These are phyloP conservation scores for Amaranthus palmeri DNA, from an alignment of 148 eudicot species.

Conservation along the genomic window DNA sequence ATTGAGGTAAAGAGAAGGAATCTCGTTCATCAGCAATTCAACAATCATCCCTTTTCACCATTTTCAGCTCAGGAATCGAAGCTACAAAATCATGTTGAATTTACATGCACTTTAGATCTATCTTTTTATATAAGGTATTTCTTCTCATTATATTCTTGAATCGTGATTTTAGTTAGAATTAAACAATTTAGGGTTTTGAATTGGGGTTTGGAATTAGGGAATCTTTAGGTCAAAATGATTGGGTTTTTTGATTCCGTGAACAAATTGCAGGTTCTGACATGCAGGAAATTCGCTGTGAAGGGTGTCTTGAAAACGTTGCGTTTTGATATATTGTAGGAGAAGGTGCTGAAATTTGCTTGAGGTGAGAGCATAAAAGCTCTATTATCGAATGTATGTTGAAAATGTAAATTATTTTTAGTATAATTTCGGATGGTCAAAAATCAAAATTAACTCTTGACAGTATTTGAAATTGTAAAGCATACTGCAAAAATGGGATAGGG, in stretches of 20 bases:
- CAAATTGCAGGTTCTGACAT: conserved; percentile 2
- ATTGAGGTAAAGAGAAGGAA: no score
- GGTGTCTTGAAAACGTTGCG: not conserved
- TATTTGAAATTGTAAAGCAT: no score
- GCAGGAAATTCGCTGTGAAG: not conserved
- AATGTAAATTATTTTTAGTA: no score
- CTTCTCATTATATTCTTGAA: no score
- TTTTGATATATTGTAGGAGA: not conserved
- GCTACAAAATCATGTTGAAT: not conserved
- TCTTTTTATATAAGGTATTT: not conserved
- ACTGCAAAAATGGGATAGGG: no score
- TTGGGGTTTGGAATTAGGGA: not conserved
- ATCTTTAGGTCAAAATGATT: not conserved
- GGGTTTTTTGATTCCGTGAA: not conserved
- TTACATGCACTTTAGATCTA: not conserved
- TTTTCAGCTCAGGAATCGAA: not conserved
- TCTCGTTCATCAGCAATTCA: no score
- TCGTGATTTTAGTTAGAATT: not conserved
- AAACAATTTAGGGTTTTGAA: no score
- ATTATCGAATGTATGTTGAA: no score
- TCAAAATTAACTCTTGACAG: no score
- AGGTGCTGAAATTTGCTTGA: no score
- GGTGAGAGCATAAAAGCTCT: no score
- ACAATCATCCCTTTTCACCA: no score
- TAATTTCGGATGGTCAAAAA: not conserved